Percentiles rank a stretch among this genome's conserved stretches.
phyloP scores from a whole-genome alignment of 2,329 filamentous ascomycete genomes.

The Claviceps sp. region DNA sequence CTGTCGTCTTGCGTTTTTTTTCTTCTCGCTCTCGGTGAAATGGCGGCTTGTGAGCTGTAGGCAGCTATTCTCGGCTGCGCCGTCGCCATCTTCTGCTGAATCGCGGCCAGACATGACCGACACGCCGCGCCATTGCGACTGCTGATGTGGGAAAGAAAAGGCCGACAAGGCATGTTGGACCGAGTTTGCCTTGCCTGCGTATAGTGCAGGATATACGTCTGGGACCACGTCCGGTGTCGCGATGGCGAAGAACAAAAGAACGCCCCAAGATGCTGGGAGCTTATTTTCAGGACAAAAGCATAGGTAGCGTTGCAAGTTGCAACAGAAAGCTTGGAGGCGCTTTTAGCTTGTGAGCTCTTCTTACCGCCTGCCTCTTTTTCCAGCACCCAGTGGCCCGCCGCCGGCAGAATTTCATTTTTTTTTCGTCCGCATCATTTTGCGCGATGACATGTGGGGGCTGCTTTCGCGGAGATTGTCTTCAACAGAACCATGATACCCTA shows the following conservation, averaged over 20 bases:
- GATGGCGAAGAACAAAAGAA: neutral
- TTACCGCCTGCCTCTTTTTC: constrained; percentile 19
- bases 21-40: constrained; percentile 9
- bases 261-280: no score
- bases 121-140: constrained; percentile 24
- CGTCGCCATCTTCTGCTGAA: constrained; percentile 15
- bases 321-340: no score
- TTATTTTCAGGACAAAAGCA: no score
- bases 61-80: constrained; percentile 16
- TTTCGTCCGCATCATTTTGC: neutral
- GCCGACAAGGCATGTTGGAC: constrained; percentile 22
- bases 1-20: constrained; percentile 5
- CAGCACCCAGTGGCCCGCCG: neutral
- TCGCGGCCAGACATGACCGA: constrained; percentile 21
- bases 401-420: constrained; percentile 24
- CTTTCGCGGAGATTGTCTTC: neutral
- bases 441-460: neutral
- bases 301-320: no score
- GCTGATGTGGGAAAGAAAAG: constrained; percentile 21
- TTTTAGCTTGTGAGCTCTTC: neutral
- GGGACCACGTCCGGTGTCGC: neutral
- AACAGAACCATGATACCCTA: neutral
- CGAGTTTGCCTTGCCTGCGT: neutral
- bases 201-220: neutral
- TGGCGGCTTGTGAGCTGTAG: constrained; percentile 20